These are phyloP conservation scores for Parachlorella kessleri DNA, from an alignment of 139 green algal species.

Conservation along the genomic window DNA sequence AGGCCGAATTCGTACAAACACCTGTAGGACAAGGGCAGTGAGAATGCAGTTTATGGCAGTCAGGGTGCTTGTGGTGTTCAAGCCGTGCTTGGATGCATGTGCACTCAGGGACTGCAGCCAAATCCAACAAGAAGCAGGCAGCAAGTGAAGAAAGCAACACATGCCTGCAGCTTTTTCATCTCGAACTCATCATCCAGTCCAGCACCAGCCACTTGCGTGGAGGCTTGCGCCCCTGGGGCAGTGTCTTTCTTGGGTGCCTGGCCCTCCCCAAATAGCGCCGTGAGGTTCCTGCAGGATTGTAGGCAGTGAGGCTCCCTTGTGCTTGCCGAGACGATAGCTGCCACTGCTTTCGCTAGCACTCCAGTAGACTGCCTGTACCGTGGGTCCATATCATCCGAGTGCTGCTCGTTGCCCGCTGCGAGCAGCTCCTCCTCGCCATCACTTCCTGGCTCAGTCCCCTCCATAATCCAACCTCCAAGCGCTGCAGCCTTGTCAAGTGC, in stretches of 20 bases:
- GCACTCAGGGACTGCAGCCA: background rate
- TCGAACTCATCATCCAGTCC: slow-evolving; percentile 35
- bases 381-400: too few species aligned
- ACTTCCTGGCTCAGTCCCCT: too few species aligned
- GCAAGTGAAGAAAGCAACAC: background rate
- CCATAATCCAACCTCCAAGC: too few species aligned
- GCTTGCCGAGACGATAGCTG: too few species aligned
- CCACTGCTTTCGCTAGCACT: too few species aligned
- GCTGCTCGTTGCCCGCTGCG: too few species aligned
- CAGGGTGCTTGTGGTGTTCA: background rate
- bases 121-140: background rate
- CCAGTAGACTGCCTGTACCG: too few species aligned
- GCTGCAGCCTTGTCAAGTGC: too few species aligned
- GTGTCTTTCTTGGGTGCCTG: slow-evolving; percentile 7
- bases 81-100: background rate
- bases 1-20: slow-evolving; percentile 59
- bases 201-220: slow-evolving; percentile 8
- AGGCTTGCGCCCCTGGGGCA: background rate
- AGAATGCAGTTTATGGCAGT: background rate
- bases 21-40: slow-evolving; percentile 25
- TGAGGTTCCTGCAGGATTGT: slow-evolving; percentile 37
- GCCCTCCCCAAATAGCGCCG: slow-evolving; percentile 27
- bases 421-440: too few species aligned
- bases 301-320: too few species aligned
- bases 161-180: slow-evolving; percentile 45